Percentiles rank a stretch among this genome's conserved stretches.
phyloP scores from a whole-genome alignment of 164 flowering plant species.

The Aristolochia californica region DNA sequence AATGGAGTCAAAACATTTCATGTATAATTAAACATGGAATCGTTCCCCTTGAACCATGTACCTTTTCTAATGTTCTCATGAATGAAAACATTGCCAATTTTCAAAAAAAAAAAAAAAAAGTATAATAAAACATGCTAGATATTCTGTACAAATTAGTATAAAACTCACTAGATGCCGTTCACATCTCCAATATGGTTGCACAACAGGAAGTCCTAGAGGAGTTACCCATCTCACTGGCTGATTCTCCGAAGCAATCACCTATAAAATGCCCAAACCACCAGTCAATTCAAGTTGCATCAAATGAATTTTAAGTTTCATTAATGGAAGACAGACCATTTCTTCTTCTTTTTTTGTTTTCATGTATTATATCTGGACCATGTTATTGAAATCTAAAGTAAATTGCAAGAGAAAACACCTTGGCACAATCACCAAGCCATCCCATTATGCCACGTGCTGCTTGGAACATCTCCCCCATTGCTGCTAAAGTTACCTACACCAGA shows the following conservation, averaged over 20 bases:
- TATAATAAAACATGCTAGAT: background rate
- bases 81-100: no score
- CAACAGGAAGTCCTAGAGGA: conserved; percentile 96
- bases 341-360: no score
- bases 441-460: conserved; percentile 83
- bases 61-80: no score
- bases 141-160: background rate
- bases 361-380: no score
- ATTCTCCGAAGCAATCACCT: conserved; percentile 82
- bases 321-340: no score
- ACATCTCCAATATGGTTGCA: conserved; percentile 78
- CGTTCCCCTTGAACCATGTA: no score
- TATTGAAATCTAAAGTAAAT: background rate
- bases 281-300: conserved; percentile 3
- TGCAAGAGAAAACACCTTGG: conserved; percentile 40
- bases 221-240: conserved; percentile 88
- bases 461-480: conserved; percentile 83
- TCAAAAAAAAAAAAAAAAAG: no score
- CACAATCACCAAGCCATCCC: conserved; percentile 96
- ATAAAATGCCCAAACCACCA: conserved; percentile 9
- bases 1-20: no score
- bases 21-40: no score
- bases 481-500: conserved; percentile 58
- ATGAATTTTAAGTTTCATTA: background rate
- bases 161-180: conserved; percentile 63